Evolutionary conservation across 148 eudicot species (phyloP).

Genomic region (Talinum fruticosum): DNA sequence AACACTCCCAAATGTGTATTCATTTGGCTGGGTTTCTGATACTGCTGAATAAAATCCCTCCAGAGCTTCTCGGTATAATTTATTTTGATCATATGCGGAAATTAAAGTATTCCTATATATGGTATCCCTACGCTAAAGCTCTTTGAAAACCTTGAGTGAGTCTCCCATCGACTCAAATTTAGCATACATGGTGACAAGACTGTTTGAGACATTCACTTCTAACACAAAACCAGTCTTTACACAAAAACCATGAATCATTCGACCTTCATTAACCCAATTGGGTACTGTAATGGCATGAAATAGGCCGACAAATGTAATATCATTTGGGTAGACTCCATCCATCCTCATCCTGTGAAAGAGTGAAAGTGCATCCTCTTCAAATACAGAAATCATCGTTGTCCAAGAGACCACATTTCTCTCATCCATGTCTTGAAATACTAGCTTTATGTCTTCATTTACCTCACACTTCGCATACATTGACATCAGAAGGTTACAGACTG

Average conservation of each 20-base stretch:
- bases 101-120: slow-evolving; percentile 82
- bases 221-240: slow-evolving; percentile 54
- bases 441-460: slow-evolving; percentile 44
- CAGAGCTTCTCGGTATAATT: slow-evolving; percentile 60
- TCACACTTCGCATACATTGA: slow-evolving; percentile 76
- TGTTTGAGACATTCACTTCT: slow-evolving; percentile 60
- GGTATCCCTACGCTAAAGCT: slow-evolving; percentile 46
- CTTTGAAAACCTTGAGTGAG: slow-evolving; percentile 57
- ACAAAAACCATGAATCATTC: slow-evolving; percentile 66
- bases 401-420: slow-evolving; percentile 81
- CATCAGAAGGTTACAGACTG: slow-evolving; percentile 74
- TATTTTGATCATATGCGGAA: slow-evolving; percentile 68
- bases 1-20: slow-evolving; percentile 77
- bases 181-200: slow-evolving; percentile 87
- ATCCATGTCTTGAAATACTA: slow-evolving; percentile 52
- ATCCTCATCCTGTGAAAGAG: slow-evolving; percentile 66
- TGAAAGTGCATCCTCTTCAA: slow-evolving; percentile 48
- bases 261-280: slow-evolving; percentile 55
- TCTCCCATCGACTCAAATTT: slow-evolving; percentile 59
- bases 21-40: slow-evolving; percentile 50
- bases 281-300: slow-evolving; percentile 59
- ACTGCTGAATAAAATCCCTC: slow-evolving; percentile 44
- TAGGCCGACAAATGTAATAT: slow-evolving; percentile 67
- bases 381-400: slow-evolving; percentile 82
- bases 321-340: slow-evolving; percentile 72